Conservation (phyloP, 169 alveolate species). For the Eimeria acervulina region DNA sequence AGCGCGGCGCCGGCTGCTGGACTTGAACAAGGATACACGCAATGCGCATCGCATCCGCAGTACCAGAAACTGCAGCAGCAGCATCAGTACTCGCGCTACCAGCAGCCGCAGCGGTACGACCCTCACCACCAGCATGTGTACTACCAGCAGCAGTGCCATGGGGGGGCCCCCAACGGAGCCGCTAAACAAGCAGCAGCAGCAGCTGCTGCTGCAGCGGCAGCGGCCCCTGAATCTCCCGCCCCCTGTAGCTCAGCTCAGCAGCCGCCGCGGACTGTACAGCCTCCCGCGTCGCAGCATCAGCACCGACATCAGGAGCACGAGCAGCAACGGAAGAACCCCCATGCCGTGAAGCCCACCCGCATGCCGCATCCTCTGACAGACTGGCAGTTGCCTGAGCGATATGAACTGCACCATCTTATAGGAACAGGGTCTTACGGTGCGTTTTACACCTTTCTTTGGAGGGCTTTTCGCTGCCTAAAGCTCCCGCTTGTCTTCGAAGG, state of each 20-base stretch:
- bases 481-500: background rate
- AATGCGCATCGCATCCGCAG: constrained; percentile 54
- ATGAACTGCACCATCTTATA: constrained; percentile 93
- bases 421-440: constrained; percentile 97
- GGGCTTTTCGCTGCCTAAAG: background rate
- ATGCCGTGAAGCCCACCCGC: constrained; percentile 70
- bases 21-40: constrained; percentile 53
- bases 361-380: constrained; percentile 84
- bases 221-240: background rate
- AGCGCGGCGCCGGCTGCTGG: constrained; percentile 78
- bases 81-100: constrained; percentile 73
- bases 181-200: constrained; percentile 22
- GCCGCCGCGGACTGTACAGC: constrained; percentile 70
- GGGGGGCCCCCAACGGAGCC: constrained; percentile 16
- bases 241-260: constrained; percentile 49
- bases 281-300: constrained; percentile 20
- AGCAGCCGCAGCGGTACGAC: constrained; percentile 47
- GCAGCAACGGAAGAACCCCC: constrained; percentile 60
- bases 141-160: constrained; percentile 76
- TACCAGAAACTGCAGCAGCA: constrained; percentile 73
- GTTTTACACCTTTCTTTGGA: background rate
- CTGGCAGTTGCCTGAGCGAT: constrained; percentile 90
- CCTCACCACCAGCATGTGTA: constrained; percentile 67
- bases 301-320: constrained; percentile 66
- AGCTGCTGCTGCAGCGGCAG: background rate